Base-by-base conservation (phyloP, 176 grass and related monocot species). In the Luzula sylvatica region DNA sequence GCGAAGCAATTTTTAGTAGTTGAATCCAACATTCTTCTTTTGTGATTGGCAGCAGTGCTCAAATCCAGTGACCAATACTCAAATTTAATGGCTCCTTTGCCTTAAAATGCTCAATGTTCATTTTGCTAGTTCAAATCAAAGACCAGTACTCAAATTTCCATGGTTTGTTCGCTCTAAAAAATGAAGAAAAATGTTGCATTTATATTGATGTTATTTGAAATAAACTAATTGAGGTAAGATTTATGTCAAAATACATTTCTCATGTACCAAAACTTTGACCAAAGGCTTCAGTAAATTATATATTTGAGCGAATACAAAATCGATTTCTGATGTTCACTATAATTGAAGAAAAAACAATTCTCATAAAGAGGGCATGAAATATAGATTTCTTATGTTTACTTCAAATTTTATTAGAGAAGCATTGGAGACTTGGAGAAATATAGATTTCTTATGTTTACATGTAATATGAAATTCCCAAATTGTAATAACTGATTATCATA, bases 1-100 rank as follows among this genome's bases (percentile, higher is more conserved):
- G 70, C 23, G 29, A 62, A 49, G 6, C 46, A 45, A 55, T 54
- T 82, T 78, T 67, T 66, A 55, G 65, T 67, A 74, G 54, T 58
- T 53, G 8, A 15, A 74, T 54, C 69, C 69, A 74, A 78, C 73
- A 61, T 74, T 67, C 49, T 50, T 58, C 47, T 15, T 51, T 7
- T 64, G 58, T 57, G 55, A 46, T 67, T 75, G 54, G 78, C 38
- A 56, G 73, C 56, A 67, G 72, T 38, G 18, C 7, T 20, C 41
- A 55, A 49, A 26, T 56, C n/a, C n/a, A 46, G 65, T 38, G 72
- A 46, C 28, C 59, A 47, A 20, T 46, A 48, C 26, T 17, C 15
- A 50, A 23, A 41, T 38, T 44, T 60, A 53, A 54, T 20, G 66
- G 35, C 40, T 21, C 11, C 44, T 72, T 55, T 72, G 73, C 11